These are phyloP conservation scores for Solanum arcanum DNA, from an alignment of 257 asterid species.

Conservation along the genomic window DNA sequence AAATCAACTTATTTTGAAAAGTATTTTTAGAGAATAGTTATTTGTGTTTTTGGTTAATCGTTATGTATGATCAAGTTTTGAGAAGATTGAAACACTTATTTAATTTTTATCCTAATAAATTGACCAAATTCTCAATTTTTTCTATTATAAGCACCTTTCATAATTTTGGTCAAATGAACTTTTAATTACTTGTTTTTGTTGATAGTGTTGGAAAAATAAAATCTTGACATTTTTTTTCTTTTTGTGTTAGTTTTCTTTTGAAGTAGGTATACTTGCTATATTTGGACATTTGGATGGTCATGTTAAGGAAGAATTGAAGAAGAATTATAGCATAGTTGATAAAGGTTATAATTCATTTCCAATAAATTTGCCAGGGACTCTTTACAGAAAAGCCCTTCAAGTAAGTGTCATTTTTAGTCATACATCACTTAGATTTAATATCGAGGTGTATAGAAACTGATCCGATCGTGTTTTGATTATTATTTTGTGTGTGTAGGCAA, in stretches of 20 bases:
- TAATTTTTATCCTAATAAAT: neutral
- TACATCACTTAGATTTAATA: neutral
- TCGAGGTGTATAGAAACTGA: neutral
- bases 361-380: slow-evolving; percentile 48
- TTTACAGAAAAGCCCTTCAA: slow-evolving; percentile 43
- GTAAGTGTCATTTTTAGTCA: slow-evolving; percentile 12
- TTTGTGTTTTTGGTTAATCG: neutral
- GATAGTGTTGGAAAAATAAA: neutral
- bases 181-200: neutral
- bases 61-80: neutral
- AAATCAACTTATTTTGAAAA: neutral
- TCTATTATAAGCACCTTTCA: neutral
- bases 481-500: slow-evolving; percentile 36
- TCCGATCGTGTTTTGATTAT: neutral
- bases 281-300: slow-evolving; percentile 49
- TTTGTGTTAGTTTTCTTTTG: slow-evolving; percentile 50
- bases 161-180: neutral
- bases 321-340: slow-evolving; percentile 44
- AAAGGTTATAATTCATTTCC: slow-evolving; percentile 81
- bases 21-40: neutral
- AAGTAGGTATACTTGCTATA: slow-evolving; percentile 57
- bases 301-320: slow-evolving; percentile 48
- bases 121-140: neutral
- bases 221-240: neutral
- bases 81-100: neutral